phyloP scores from a whole-genome alignment of 164 flowering plant genomes.

The Euptelea pleiosperma region DNA sequence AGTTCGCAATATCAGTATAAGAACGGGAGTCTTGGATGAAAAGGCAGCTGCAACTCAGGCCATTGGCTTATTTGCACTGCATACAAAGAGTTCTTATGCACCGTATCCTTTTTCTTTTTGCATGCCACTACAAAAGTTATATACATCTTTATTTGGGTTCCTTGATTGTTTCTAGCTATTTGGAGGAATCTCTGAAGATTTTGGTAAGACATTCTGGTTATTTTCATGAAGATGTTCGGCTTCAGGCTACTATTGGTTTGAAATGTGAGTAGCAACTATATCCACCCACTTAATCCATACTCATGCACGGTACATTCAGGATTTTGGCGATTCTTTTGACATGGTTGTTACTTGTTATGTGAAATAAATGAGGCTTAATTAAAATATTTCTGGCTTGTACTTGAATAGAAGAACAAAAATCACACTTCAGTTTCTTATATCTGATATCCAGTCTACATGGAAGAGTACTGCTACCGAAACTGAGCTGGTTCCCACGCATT shows the following conservation, averaged over 20 bases:
- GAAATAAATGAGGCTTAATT: too few species aligned
- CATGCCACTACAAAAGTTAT: neutral
- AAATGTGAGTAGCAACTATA: conserved; percentile 61
- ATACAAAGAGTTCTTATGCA: conserved; percentile 70
- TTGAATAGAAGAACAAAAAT: too few species aligned
- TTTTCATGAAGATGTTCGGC: conserved; percentile 98
- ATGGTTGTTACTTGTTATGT: too few species aligned
- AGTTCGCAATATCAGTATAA: conserved; percentile 85
- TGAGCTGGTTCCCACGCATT: too few species aligned
- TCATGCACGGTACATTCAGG: too few species aligned
- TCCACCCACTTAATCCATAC: conserved; percentile 3
- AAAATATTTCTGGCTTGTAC: too few species aligned
- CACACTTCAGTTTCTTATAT: too few species aligned
- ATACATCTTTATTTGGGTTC: conserved; percentile 20
- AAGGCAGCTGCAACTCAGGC: conserved; percentile 99
- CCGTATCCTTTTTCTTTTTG: conserved; percentile 68
- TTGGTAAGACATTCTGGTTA: conserved; percentile 68
- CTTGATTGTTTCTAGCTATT: conserved; percentile 57
- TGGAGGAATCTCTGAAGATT: conserved; percentile 87
- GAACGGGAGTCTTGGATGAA: conserved; percentile 98
- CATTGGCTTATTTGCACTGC: conserved; percentile 83
- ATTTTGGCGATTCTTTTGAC: too few species aligned
- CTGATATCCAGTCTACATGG: too few species aligned
- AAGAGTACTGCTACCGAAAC: too few species aligned
- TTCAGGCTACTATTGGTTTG: conserved; percentile 76